Evolutionary conservation across 2,329 filamentous ascomycete species (phyloP), one percentile per base, ranked within the genome.

Genomic region (Nigrograna mackinnonii): DNA sequence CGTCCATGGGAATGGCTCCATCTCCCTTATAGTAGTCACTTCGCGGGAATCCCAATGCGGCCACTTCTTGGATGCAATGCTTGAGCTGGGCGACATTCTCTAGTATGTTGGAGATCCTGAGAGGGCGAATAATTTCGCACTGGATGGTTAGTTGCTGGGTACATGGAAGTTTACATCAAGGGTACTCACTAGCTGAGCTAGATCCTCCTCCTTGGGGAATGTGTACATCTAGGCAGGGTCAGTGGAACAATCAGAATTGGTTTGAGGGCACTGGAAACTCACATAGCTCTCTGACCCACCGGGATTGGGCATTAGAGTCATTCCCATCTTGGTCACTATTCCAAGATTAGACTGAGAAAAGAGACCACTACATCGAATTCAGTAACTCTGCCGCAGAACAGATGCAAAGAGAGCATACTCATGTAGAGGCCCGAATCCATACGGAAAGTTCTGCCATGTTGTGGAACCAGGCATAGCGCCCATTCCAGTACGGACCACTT

Each of bases 321-420:
- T 71, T 0, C 78, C 79, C 70, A 82, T 76, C 58, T 82, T 81
- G 3, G 62, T 64, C 4, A 67, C 62, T 20, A 69, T 67, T 4
- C 66, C 66, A 11, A 64, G 53, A 22, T 64, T 66, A 2, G 55
- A 58, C 37, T 69, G 66, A 0, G 66, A 58, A 50, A 69, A 69
- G 32, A 66, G 62, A 18, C 64, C 66, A 45, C 46, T 52, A 11
- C 7, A 34, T 14, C 16, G 4, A 17, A 3, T 5, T 24, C 6
- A 5, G 6, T 4, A 12, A 22, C 21, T 37, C 7, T 37, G 6
- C 35, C 18, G 24, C 19, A 5, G 6, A 6, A 34, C 32, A 7
- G 37, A 22, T 9, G n/a, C 16, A 22, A 3, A 7, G 14, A 36
- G 6, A 11, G 39, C 42, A 28, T 45, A 52, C 49, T 69, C 66